A percentile compares a stretch with the other conserved stretches of the same genome.
Conservation (phyloP, 768 basidiomycete genomes). For the Sarcodon sp. region DNA sequence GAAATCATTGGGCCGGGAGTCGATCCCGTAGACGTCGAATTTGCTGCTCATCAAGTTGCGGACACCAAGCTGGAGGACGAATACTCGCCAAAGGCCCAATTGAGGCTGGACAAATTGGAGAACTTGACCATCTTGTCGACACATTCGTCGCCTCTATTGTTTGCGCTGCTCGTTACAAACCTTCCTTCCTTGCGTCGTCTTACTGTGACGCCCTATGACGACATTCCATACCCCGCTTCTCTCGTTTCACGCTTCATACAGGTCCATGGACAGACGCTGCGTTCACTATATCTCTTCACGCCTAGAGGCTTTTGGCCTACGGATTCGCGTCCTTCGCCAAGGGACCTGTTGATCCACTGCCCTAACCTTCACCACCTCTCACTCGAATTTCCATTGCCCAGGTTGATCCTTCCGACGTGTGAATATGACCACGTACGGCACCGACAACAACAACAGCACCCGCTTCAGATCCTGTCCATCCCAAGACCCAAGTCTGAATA, state of each 20-base stretch:
- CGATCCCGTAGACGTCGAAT: constrained; percentile 37
- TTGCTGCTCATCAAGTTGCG: constrained; percentile 11
- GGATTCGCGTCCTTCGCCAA: constrained; percentile 12
- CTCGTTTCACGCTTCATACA: constrained; percentile 45
- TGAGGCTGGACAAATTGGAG: constrained; percentile 44
- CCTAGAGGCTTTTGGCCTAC: constrained; percentile 37
- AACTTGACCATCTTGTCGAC: constrained; percentile 53
- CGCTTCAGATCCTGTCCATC: constrained; percentile 56
- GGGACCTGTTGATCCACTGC: constrained; percentile 12
- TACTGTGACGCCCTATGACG: constrained; percentile 63
- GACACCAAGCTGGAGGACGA: not conserved
- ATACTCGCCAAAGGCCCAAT: constrained; percentile 15
- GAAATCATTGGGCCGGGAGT: constrained; percentile 50
- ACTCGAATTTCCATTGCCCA: constrained; percentile 56
- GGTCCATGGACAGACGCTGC: constrained; percentile 42
- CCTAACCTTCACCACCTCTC: constrained; percentile 48
- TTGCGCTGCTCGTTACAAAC: constrained; percentile 40
- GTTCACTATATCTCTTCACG: constrained; percentile 53
- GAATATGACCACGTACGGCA: not conserved
- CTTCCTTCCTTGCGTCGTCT: constrained; percentile 55
- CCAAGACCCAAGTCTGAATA: constrained; percentile 58
- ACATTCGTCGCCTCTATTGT: constrained; percentile 51
- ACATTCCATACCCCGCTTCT: constrained; percentile 44
- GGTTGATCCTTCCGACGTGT: constrained; percentile 19
- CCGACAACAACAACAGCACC: constrained; percentile 18